Conservation (phyloP, 768 basidiomycete genomes). For the Gymnopilus dilepis region DNA sequence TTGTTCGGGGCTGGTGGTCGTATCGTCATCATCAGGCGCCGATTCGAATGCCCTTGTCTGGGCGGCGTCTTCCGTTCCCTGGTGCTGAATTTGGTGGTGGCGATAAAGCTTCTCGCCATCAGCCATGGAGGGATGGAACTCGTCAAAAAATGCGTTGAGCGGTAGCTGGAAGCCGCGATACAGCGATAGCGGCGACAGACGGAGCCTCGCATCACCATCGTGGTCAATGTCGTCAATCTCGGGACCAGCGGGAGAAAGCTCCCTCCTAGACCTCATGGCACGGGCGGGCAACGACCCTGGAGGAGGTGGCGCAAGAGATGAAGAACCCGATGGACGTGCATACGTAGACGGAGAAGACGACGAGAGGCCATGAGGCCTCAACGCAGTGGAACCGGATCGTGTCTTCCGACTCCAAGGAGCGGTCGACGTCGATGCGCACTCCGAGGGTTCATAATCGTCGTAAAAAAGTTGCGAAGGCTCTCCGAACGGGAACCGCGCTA, state of each 20-base stretch:
- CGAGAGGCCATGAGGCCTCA: neutral
- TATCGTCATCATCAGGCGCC: conserved; percentile 11
- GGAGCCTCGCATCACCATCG: neutral
- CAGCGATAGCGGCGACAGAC: neutral
- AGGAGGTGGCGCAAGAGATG: neutral
- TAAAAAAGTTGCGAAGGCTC: neutral
- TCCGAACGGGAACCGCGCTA: neutral
- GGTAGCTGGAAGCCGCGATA: neutral
- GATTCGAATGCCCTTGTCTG: neutral
- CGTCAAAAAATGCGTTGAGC: neutral
- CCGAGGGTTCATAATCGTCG: neutral
- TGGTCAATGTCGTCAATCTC: neutral
- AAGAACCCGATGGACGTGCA: neutral
- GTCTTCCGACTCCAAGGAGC: neutral
- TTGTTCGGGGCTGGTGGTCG: neutral
- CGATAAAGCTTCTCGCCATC: conserved; percentile 28
- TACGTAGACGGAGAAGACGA: neutral
- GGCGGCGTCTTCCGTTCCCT: neutral
- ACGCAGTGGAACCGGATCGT: neutral
- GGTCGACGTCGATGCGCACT: neutral
- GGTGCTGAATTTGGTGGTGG: neutral
- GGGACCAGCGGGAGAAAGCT: neutral
- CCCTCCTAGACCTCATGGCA: neutral
- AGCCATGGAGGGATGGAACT: neutral
- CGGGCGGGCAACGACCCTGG: neutral